These are phyloP conservation scores for Solanum bulbocastanum DNA, from an alignment of 257 asterid genomes.

Conservation along the genomic window DNA sequence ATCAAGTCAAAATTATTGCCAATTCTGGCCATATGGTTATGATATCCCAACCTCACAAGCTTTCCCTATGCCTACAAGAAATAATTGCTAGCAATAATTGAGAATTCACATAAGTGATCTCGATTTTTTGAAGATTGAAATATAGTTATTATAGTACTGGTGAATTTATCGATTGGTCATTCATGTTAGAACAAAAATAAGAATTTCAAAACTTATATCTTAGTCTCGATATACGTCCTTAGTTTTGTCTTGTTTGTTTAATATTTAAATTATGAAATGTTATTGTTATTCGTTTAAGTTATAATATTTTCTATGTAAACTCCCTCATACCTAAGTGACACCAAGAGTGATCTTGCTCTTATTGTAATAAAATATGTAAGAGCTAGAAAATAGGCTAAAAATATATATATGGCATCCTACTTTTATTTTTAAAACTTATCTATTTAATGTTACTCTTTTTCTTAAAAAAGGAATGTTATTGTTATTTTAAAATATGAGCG, in stretches of 20 bases:
- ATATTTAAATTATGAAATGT: background rate
- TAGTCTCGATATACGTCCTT: background rate
- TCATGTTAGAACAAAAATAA: background rate
- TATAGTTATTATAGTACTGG: background rate
- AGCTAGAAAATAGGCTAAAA: too few species aligned
- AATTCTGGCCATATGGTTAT: conserved; percentile 52
- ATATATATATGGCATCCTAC: too few species aligned
- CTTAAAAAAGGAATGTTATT: too few species aligned
- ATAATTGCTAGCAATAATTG: background rate
- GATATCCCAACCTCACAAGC: conserved; percentile 29
- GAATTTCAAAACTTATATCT: background rate
- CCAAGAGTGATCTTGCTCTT: too few species aligned
- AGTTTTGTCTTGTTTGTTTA: background rate
- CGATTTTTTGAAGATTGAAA: background rate
- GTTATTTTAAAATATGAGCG: too few species aligned
- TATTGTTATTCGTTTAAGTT: background rate
- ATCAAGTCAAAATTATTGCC: conserved; percentile 23
- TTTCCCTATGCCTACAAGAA: conserved; percentile 18
- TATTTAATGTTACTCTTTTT: too few species aligned
- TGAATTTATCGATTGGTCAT: background rate
- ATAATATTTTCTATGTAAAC: background rate
- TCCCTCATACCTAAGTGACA: too few species aligned
- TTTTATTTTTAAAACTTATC: too few species aligned
- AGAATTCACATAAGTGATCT: too few species aligned
- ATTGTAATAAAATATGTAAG: too few species aligned